Conservation (phyloP, 192 early-diverging fungal species). For the Coemansia sp. region DNA sequence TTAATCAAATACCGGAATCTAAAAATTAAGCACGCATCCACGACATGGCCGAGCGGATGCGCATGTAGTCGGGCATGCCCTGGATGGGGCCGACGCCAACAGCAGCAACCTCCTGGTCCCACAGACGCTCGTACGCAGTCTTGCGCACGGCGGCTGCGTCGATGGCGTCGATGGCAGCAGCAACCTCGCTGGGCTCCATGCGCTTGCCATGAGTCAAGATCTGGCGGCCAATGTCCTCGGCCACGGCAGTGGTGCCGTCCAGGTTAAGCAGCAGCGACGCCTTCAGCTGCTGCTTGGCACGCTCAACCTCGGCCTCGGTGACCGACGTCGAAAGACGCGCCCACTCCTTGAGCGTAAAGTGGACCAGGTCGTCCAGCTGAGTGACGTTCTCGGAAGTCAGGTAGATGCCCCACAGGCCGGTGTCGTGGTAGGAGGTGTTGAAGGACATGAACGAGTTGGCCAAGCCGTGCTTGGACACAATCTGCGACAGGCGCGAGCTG, state of each 20-base stretch:
- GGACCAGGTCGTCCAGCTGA: slow-evolving; percentile 82
- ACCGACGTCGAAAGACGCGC: slow-evolving; percentile 79
- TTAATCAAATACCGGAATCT: slow-evolving; percentile 6
- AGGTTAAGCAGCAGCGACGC: slow-evolving; percentile 84
- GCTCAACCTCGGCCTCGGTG: slow-evolving; percentile 87
- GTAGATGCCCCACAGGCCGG: slow-evolving; percentile 97
- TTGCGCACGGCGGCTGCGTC: slow-evolving; percentile 84
- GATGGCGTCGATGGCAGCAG: slow-evolving; percentile 78
- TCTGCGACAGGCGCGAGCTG: slow-evolving; percentile 80
- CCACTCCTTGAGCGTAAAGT: slow-evolving; percentile 92
- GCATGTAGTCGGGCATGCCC: slow-evolving; percentile 83
- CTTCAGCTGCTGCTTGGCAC: slow-evolving; percentile 99
- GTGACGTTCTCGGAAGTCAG: slow-evolving; percentile 78
- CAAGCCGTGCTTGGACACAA: slow-evolving; percentile 77
- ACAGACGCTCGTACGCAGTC: slow-evolving; percentile 84
- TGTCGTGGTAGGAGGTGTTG: slow-evolving; percentile 98
- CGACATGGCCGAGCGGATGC: slow-evolving; percentile 84
- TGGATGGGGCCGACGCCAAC: slow-evolving; percentile 88
- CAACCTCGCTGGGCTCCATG: slow-evolving; percentile 84
- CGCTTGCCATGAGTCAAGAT: slow-evolving; percentile 89
- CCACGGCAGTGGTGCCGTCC: slow-evolving; percentile 92
- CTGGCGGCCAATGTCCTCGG: slow-evolving; percentile 98
- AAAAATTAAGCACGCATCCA: slow-evolving; percentile 66
- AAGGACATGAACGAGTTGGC: slow-evolving; percentile 99
- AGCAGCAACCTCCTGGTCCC: slow-evolving; percentile 80